phyloP scores from a whole-genome alignment of 2,329 filamentous ascomycete genomes.

The Pseudogymnoascus sp. region DNA sequence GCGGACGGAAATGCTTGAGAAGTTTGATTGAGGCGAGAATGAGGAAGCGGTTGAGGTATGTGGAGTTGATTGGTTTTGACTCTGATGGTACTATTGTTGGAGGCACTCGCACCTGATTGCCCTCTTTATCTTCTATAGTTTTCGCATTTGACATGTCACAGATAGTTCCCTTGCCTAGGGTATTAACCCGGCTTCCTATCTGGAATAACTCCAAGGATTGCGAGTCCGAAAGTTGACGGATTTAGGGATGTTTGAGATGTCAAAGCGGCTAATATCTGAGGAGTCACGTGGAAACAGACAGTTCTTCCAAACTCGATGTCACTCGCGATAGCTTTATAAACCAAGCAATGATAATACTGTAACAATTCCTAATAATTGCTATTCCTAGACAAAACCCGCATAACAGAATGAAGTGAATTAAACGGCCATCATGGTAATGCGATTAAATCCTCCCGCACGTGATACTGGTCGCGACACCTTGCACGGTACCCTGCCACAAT shows the following conservation, averaged over 20 bases:
- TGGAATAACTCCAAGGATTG: neutral
- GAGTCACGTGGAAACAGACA: neutral
- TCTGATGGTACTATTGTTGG: neutral
- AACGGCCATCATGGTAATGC: neutral
- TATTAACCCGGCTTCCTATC: neutral
- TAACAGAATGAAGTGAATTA: neutral
- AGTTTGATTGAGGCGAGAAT: slow-evolving; percentile 8
- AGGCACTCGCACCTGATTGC: neutral
- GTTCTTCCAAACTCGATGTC: neutral
- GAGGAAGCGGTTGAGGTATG: neutral
- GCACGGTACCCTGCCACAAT: neutral
- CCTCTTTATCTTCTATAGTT: neutral
- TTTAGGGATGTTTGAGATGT: neutral
- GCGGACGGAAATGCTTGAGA: slow-evolving; percentile 10
- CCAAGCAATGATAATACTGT: neutral
- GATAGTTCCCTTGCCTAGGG: neutral
- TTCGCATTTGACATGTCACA: neutral
- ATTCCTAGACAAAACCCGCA: neutral
- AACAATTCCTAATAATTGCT: neutral
- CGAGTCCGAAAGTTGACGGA: neutral
- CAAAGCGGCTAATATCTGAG: neutral
- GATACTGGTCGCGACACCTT: neutral
- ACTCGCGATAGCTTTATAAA: neutral
- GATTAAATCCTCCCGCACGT: neutral
- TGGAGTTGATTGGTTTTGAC: slow-evolving; percentile 8